Conservation (phyloP, 1,284 basidiomycete species). For the Sanghuangporus baumii region DNA sequence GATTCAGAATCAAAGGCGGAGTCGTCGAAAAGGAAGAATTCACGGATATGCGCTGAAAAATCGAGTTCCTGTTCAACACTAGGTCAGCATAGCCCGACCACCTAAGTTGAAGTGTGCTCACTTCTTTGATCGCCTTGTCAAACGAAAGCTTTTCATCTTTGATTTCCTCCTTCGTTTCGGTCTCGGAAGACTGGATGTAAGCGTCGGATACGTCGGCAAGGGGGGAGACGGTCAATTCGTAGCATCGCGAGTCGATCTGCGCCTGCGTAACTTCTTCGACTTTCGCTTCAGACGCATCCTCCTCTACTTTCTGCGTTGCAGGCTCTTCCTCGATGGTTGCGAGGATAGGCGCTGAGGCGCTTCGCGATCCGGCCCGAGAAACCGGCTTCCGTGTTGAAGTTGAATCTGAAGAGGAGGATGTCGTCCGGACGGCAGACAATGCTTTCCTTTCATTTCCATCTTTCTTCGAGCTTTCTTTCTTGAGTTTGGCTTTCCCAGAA, state of each 20-base stretch:
- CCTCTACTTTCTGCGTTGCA: background rate
- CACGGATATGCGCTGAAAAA: slow-evolving; percentile 45
- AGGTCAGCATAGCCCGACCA: slow-evolving; percentile 10
- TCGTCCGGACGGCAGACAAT: background rate
- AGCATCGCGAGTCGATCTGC: slow-evolving; percentile 48
- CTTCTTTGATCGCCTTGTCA: slow-evolving; percentile 32
- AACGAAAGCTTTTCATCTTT: slow-evolving; percentile 27
- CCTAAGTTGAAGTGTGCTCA: slow-evolving; percentile 24
- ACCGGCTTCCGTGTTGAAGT: background rate
- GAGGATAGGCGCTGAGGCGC: background rate
- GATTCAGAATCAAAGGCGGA: slow-evolving; percentile 16
- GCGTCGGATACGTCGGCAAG: slow-evolving; percentile 58
- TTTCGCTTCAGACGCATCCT: background rate
- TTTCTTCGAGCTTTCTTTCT: slow-evolving; percentile 10
- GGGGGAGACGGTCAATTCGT: slow-evolving; percentile 58
- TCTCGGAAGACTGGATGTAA: slow-evolving; percentile 30
- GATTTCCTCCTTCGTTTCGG: slow-evolving; percentile 13
- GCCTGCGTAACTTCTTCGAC: slow-evolving; percentile 8
- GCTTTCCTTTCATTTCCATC: background rate
- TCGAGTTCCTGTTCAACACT: slow-evolving; percentile 39
- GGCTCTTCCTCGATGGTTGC: slow-evolving; percentile 5
- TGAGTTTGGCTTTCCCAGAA: slow-evolving; percentile 7
- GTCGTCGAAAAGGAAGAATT: slow-evolving; percentile 41
- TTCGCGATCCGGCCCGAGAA: slow-evolving; percentile 1
- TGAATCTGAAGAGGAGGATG: background rate